Conservation (phyloP, 441 rosid genomes). For the Omphalea diandra region DNA sequence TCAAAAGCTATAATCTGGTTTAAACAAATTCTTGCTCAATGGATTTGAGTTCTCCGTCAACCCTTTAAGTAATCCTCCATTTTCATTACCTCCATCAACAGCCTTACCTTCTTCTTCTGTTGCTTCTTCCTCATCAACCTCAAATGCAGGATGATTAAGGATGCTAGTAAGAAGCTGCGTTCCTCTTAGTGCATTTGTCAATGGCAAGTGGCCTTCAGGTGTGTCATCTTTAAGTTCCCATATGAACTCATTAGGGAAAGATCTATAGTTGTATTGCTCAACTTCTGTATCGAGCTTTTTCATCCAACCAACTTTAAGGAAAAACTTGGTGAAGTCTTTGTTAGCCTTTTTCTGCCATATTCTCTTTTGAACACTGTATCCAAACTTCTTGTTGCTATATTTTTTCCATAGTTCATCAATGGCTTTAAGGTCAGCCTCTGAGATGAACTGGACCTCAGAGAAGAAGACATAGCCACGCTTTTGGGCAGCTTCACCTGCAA, state of each 20-base stretch:
- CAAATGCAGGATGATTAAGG: slow-evolving; percentile 82
- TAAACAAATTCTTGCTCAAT: slow-evolving; percentile 36
- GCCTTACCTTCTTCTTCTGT: slow-evolving; percentile 20
- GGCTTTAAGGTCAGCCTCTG: slow-evolving; percentile 51
- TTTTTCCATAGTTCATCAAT: slow-evolving; percentile 71
- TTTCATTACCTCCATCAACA: slow-evolving; percentile 3
- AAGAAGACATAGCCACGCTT: slow-evolving; percentile 91
- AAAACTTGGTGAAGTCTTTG: slow-evolving; percentile 70
- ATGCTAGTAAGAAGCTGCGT: slow-evolving; percentile 61
- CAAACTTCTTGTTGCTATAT: slow-evolving; percentile 65
- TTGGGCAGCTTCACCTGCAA: slow-evolving; percentile 69
- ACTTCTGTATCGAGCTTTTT: slow-evolving; percentile 86
- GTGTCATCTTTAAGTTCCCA: slow-evolving; percentile 82
- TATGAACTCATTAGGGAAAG: slow-evolving; percentile 72
- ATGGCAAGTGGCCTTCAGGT: slow-evolving; percentile 81
- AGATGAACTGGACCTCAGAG: slow-evolving; percentile 79
- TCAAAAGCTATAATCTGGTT: slow-evolving; percentile 71
- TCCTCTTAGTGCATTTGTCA: slow-evolving; percentile 91
- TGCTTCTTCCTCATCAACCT: slow-evolving; percentile 34
- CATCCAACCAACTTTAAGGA: slow-evolving; percentile 87
- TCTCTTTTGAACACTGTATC: slow-evolving; percentile 75
- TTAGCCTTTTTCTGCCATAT: slow-evolving; percentile 52
- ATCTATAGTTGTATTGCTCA: slow-evolving; percentile 74
- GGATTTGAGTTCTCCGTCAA: slow-evolving; percentile 34
- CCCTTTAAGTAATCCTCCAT: slow-evolving; percentile 17